These are phyloP conservation scores for Bipolaris sorokiniana DNA, from an alignment of 2,329 filamentous ascomycete species.

Conservation along the genomic window DNA sequence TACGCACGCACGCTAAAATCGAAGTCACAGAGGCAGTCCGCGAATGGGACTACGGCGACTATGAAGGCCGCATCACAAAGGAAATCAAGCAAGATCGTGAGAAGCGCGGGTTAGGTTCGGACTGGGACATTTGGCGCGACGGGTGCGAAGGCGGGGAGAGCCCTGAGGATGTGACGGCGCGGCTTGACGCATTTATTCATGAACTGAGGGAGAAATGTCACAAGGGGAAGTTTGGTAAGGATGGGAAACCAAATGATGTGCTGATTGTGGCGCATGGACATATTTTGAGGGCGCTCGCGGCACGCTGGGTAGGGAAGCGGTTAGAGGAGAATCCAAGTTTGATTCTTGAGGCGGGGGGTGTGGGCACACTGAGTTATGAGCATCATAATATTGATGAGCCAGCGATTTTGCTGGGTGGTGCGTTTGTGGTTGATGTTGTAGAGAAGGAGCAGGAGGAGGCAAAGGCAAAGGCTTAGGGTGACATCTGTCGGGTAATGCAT, in stretches of 20 bases:
- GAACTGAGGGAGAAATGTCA: slow-evolving; percentile 68
- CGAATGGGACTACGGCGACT: slow-evolving; percentile 69
- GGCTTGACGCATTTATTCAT: slow-evolving; percentile 76
- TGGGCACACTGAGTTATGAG: slow-evolving; percentile 60
- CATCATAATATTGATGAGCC: slow-evolving; percentile 58
- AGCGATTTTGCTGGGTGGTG: slow-evolving; percentile 58
- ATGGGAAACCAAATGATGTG: slow-evolving; percentile 68
- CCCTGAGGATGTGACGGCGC: slow-evolving; percentile 72
- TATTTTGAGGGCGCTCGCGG: slow-evolving; percentile 84
- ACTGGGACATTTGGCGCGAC: slow-evolving; percentile 87
- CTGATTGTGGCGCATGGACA: slow-evolving; percentile 88
- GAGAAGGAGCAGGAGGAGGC: slow-evolving; percentile 47
- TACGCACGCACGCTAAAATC: slow-evolving; percentile 52
- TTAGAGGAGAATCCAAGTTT: slow-evolving; percentile 78
- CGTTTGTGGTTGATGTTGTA: slow-evolving; percentile 58
- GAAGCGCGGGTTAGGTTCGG: slow-evolving; percentile 58
- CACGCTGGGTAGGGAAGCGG: slow-evolving; percentile 79
- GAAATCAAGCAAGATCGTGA: slow-evolving; percentile 58
- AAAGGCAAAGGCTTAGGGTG: slow-evolving; percentile 3
- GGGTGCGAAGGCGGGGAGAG: slow-evolving; percentile 84
- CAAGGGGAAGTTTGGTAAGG: slow-evolving; percentile 59
- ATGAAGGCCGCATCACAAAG: slow-evolving; percentile 63
- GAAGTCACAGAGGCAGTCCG: slow-evolving; percentile 59
- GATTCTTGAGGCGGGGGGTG: slow-evolving; percentile 71
- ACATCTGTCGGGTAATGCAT: too few species aligned